Evolutionary conservation across 2,329 filamentous ascomycete species (phyloP), one percentile per base, ranked within the genome.

Genomic region (Colletotrichum incanum): DNA sequence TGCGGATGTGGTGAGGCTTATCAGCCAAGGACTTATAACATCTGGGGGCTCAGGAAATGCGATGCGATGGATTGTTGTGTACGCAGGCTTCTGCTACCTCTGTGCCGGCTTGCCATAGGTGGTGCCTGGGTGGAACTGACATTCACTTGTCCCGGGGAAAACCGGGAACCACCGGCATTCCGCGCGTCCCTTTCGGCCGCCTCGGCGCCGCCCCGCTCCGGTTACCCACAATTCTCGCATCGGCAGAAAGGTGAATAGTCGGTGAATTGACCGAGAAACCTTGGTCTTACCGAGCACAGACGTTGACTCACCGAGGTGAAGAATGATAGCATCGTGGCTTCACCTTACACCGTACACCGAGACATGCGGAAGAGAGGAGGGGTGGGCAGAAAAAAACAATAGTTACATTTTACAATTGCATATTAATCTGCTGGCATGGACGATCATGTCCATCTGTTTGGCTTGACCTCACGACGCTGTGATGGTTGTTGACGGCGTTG

Each of bases 311-410:
- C 59, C 61, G 47, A 28, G 34, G 61, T 54, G 34, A 43, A 16
- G 7, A 6, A 28, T 18, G 16, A 7, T n/a, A 54, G 37, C 9
- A 64, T 43, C 18, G 11, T 16, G 34, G 34, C 45, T 39, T 64
- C 61, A 64, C 61, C 47, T 54, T 31, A 54, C 47, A 64, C 61
- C 61, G 26, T 20, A 59, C 63, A 66, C 64, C 54, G 64, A 60
- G 43, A 11, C 12, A 23, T 26, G 11, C n/a, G n/a, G 11, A 12
- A 28, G 18, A 14, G 2, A 18, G 34, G 20, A 28, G 43, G 18
- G 20, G 1, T 26, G 45, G 47, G 34, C 26, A 41, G 31, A 31
- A 50, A 43, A 63, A 65, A 49, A 8, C 9, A 31, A 45, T 18
- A 26, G 54, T 39, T 59, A 2, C 4, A 47, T 23, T 39, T 55